Evolutionary conservation across 2,329 filamentous ascomycete genomes (phyloP), one percentile per base, ranked within the genome.

Genomic region (Fusarium sp.): DNA sequence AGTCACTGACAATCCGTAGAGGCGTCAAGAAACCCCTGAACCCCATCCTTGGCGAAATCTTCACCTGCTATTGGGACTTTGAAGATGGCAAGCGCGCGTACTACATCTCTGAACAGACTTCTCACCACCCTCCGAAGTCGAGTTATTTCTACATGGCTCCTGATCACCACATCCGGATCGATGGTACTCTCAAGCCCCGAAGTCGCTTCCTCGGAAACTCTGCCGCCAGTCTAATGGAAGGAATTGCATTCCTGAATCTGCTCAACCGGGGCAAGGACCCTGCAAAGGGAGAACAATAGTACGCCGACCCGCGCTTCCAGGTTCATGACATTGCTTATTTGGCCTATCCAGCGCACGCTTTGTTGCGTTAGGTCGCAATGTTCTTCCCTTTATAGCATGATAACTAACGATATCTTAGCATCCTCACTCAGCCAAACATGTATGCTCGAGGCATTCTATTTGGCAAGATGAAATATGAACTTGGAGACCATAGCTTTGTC

Each of bases 141-240:
- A 97, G 94, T 81, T 99, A 99, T 84, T 99, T 99, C 80, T 99
- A 97, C 83, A 94, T 97, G 91, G 94, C 93, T 0, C 96, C 96
- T 4, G 90, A 97, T 56, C 94, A 98, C 77, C 84, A 97, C 76
- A 97, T 99, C 72, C 90, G 96, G 58, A 97, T 99, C 74, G 96
- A 99, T 76, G 96, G 96, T 21, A 97, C 94, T 6, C 84, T 99
- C 71, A 98, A 98, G 79, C 96, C 96, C 2, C 89, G 94, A 73
- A 98, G 94, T 81, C 97, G 92, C 77, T 99, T 99, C 76, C 82
- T 99, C 40, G 96, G 96, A 52, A 99, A 99, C 81, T 99, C 96
- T 5, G 96, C 96, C 1, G 96, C 95, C 40, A 98, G 95, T 81
- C 85, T 99, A 83, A 99, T 99, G 96, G 97, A 99, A 78, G 96